phyloP scores from a whole-genome alignment of 108 stramenopile species.

The Nitzschia sp. region DNA sequence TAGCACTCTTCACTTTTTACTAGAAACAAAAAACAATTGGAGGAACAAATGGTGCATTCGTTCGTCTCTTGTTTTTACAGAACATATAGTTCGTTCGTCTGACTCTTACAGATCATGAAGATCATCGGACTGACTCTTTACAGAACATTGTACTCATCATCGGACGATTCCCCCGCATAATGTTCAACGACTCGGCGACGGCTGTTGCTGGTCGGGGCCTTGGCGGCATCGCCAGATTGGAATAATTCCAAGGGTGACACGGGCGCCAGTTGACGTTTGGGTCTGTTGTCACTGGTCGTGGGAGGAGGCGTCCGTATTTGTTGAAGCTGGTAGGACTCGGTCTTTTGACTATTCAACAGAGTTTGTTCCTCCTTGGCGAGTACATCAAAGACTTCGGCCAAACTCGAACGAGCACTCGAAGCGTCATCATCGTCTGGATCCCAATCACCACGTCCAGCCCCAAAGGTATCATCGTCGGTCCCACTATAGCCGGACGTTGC shows the following conservation, averaged over 20 bases:
- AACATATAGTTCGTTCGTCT: too few species aligned
- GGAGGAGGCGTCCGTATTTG: constrained; percentile 7
- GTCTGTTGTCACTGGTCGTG: neutral
- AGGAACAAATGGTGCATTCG: too few species aligned
- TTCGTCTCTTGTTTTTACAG: too few species aligned
- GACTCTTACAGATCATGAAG: neutral
- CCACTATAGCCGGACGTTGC: neutral
- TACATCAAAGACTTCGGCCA: neutral
- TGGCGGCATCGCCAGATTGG: neutral
- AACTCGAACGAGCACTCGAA: neutral
- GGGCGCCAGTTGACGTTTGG: neutral
- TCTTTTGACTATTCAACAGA: neutral
- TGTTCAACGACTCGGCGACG: neutral
- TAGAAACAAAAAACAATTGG: too few species aligned
- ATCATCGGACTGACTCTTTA: too few species aligned
- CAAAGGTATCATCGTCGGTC: constrained; percentile 10
- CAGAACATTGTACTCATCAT: neutral
- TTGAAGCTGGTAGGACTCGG: constrained; percentile 10
- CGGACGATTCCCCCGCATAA: neutral
- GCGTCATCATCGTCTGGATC: constrained; percentile 8
- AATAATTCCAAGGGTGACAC: neutral
- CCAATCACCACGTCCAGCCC: constrained; percentile 7
- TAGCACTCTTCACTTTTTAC: too few species aligned
- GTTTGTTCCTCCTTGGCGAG: constrained; percentile 8
- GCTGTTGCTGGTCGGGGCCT: neutral